phyloP scores from a whole-genome alignment of 1,139 yeast species.

The Scheffersomyces titani region DNA sequence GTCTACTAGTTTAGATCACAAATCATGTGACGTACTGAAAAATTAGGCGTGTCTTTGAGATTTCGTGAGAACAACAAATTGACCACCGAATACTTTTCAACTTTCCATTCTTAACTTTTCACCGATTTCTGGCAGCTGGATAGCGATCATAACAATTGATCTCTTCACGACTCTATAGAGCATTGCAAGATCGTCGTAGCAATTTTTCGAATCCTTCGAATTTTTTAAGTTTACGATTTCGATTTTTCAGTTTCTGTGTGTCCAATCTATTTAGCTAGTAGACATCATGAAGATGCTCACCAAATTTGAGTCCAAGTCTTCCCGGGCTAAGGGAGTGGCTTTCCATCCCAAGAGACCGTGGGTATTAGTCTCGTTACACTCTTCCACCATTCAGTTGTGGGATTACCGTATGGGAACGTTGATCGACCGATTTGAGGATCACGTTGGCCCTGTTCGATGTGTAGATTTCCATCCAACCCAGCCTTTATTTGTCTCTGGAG shows the following conservation, averaged over 20 bases:
- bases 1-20: too few species aligned
- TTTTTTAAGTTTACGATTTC: neutral
- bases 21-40: neutral
- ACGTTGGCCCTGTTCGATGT: slow-evolving; percentile 96
- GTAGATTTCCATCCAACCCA: slow-evolving; percentile 97
- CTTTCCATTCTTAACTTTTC: neutral
- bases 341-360: slow-evolving; percentile 97
- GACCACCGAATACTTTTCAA: neutral
- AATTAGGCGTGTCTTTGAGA: neutral
- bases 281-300: slow-evolving; percentile 87
- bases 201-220: neutral
- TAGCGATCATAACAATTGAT: neutral
- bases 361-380: slow-evolving; percentile 92
- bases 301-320: slow-evolving; percentile 97
- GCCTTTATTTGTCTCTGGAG: slow-evolving; percentile 95
- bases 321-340: slow-evolving; percentile 98
- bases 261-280: slow-evolving; percentile 15
- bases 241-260: neutral
- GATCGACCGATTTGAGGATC: slow-evolving; percentile 95
- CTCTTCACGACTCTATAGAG: neutral
- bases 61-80: neutral
- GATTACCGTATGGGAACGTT: slow-evolving; percentile 99
- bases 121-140: neutral
- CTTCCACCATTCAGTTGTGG: slow-evolving; percentile 97
- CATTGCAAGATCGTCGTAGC: neutral